Evolutionary conservation across 352 stramenopile species (phyloP), one percentile per base, ranked within the genome.

Genomic region (Pythium coloratum): DNA sequence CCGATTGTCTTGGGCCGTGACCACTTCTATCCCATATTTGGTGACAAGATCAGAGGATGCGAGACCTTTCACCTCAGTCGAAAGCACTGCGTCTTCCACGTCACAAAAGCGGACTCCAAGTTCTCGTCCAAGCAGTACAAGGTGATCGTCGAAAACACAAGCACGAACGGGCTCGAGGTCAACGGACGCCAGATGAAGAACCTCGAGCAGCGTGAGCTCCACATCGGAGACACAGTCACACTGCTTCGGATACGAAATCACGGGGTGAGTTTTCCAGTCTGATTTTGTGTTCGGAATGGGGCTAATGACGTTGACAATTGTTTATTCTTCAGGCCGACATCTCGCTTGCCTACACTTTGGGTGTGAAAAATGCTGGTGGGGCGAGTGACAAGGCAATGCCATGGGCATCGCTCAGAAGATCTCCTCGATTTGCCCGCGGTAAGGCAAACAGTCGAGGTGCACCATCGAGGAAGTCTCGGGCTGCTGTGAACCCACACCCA

Each of bases 1-100:
- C 71, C 73, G 66, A 67, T 83, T 26, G 51, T 77, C 10, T 42
- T 83, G 4, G 76, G 76, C 1, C 76, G 84, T 54, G 82, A 90
- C 62, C 76, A 84, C 33, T 90, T 89, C 54, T 75, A 85, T 55
- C 60, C 77, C 10, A 77, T 92, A 3, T 92, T 92, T 74, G 84
- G 84, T 10, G 80, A 86, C 30, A 86, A 79, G 40, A 88, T 92
- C 70, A 72, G 71, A 46, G 82, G 82, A 3, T 70, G 55, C 14
- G 79, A 86, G 65, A 77, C 80, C 14, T 88, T 76, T 10, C 73
- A 80, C 26, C 65, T 92, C 14, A 92, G 84, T 66, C 74, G 84
- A 33, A 70, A 76, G 0, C 84, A 92, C 49, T 92, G 84, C 46
- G 47, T 89, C 9, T 84, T 92, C 72, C 74, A 90, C 49, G 73